Evolutionary conservation across 768 basidiomycete genomes (phyloP).

Genomic region (Naematelia encephala): DNA sequence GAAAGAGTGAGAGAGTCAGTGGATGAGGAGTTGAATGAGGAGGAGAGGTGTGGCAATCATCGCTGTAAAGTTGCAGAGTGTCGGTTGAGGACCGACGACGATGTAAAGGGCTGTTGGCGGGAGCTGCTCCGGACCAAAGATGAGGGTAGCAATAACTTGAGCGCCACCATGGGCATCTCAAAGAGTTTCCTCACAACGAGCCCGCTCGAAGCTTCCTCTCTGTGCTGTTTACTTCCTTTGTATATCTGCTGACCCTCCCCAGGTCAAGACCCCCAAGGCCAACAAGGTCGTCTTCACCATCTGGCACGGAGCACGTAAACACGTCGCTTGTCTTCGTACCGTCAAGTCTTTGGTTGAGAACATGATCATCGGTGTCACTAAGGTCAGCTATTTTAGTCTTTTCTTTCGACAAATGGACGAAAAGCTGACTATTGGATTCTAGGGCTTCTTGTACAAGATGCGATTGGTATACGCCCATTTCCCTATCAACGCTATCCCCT

Average conservation of each 20-base stretch:
- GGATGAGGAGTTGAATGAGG: too few species aligned
- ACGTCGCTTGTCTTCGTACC: slow-evolving; percentile 95
- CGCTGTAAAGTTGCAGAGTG: too few species aligned
- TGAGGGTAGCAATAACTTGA: too few species aligned
- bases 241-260: slow-evolving; percentile 10
- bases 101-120: too few species aligned
- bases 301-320: slow-evolving; percentile 98
- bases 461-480: slow-evolving; percentile 99
- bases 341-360: slow-evolving; percentile 93
- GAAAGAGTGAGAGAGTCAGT: too few species aligned
- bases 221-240: too few species aligned
- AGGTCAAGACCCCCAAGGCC: slow-evolving; percentile 60
- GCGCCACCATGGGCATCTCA: too few species aligned
- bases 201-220: too few species aligned
- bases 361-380: slow-evolving; percentile 96
- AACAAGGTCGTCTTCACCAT: slow-evolving; percentile 80
- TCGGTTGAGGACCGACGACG: too few species aligned
- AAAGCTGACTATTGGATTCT: slow-evolving; percentile 3
- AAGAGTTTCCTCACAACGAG: too few species aligned
- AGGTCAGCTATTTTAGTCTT: slow-evolving; percentile 56
- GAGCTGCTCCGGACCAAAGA: too few species aligned
- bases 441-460: slow-evolving; percentile 99
- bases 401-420: neutral
- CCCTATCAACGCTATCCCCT: slow-evolving; percentile 90
- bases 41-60: too few species aligned